These are phyloP conservation scores for Lasiodiplodia gonubiensis DNA, from an alignment of 2,329 filamentous ascomycete genomes.

Conservation along the genomic window DNA sequence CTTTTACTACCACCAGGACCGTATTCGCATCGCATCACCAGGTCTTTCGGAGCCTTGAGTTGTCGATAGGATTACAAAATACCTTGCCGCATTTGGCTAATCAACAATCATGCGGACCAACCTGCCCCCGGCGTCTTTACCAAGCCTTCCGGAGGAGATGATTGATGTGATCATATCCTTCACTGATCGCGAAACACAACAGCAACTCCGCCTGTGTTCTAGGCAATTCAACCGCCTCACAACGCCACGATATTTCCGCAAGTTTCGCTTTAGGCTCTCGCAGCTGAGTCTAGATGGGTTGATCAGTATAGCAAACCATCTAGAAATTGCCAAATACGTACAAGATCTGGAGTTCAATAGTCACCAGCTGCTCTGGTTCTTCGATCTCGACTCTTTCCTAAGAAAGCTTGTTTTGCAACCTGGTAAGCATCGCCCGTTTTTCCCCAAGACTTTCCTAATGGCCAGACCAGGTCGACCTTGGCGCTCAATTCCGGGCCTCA, in stretches of 20 bases:
- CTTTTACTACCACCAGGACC: too few species aligned
- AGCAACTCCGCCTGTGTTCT: conserved; percentile 4
- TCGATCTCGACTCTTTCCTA: conserved; percentile 7
- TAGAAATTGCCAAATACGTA: background rate
- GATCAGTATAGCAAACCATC: conserved; percentile 2
- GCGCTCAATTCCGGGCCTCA: conserved; percentile 1
- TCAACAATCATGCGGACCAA: background rate
- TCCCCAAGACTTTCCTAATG: background rate
- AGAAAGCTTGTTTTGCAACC: background rate
- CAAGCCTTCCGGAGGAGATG: conserved; percentile 14
- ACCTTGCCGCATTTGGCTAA: too few species aligned
- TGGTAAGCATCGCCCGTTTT: background rate
- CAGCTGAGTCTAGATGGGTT: conserved; percentile 4
- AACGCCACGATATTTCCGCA: background rate
- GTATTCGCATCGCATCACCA: too few species aligned
- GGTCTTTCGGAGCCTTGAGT: too few species aligned
- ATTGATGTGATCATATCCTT: conserved; percentile 13
- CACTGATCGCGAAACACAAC: conserved; percentile 2
- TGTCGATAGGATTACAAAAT: too few species aligned
- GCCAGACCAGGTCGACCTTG: background rate
- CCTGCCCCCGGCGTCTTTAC: background rate
- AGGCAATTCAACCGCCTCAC: conserved; percentile 8
- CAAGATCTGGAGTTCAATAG: conserved; percentile 14
- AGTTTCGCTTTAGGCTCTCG: background rate
- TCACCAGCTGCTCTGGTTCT: conserved; percentile 16